Evolutionary conservation across 345 rosid species (phyloP).

Genomic region (Brassica carinata): DNA sequence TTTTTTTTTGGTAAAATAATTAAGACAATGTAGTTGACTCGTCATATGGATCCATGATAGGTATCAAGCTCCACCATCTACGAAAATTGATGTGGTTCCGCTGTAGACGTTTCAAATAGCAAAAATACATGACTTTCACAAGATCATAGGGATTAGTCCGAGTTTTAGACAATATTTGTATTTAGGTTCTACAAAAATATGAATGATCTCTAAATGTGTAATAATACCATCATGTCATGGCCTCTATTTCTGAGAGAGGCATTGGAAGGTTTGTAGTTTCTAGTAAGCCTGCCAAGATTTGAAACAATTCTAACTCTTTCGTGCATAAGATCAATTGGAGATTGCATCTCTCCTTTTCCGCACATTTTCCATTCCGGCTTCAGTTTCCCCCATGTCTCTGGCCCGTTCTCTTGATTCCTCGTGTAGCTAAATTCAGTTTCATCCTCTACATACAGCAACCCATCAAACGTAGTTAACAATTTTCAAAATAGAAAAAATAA

Average conservation of each 20-base stretch:
- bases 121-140: background rate
- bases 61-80: background rate
- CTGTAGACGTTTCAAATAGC: background rate
- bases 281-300: conserved; percentile 53
- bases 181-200: background rate
- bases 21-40: background rate
- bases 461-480: background rate
- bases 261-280: conserved; percentile 54
- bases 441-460: conserved; percentile 49
- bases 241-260: conserved; percentile 79
- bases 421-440: conserved; percentile 63
- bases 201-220: background rate
- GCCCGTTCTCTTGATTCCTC: conserved; percentile 50
- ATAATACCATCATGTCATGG: conserved; percentile 78
- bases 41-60: background rate
- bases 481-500: background rate
- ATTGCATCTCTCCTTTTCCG: conserved; percentile 71
- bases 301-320: conserved; percentile 57
- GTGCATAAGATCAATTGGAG: conserved; percentile 69
- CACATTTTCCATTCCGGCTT: conserved; percentile 65
- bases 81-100: background rate
- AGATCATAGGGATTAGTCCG: background rate
- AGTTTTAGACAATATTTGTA: background rate
- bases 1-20: background rate
- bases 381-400: conserved; percentile 69